phyloP scores from a whole-genome alignment of 139 green algal genomes.

The Chlamydomonas incerta region DNA sequence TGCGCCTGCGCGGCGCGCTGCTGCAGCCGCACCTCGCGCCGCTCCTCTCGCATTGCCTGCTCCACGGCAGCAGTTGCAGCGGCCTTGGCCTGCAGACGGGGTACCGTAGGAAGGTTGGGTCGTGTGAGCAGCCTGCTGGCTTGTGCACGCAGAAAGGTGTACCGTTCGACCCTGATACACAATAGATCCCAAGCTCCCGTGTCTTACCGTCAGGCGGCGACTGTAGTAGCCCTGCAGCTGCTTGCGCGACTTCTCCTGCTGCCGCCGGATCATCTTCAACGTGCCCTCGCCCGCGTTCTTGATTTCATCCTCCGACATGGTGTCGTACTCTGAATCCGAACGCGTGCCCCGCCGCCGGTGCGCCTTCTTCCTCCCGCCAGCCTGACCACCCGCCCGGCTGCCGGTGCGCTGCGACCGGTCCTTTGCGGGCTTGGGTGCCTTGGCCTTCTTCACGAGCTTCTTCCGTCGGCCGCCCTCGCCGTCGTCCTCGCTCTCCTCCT shows the following conservation, averaged over 20 bases:
- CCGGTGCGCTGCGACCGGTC: too few species aligned
- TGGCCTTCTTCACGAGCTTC: not conserved
- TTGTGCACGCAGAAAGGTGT: too few species aligned
- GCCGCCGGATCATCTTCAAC: not conserved
- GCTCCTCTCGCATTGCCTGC: conserved; percentile 4
- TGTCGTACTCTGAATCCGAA: conserved; percentile 21
- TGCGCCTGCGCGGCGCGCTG: not conserved
- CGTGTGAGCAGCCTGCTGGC: too few species aligned
- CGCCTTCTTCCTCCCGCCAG: not conserved
- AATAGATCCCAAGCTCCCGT: too few species aligned
- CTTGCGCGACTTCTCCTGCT: not conserved
- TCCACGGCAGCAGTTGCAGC: not conserved
- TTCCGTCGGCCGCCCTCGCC: not conserved
- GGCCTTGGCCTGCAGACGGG: not conserved
- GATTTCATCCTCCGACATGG: conserved; percentile 31
- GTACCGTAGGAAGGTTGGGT: too few species aligned
- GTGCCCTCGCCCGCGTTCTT: not conserved
- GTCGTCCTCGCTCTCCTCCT: not conserved
- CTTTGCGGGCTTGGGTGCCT: not conserved
- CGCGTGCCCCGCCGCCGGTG: not conserved
- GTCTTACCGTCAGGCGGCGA: not conserved
- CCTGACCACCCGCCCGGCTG: too few species aligned
- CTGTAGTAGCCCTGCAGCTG: conserved; percentile 8
- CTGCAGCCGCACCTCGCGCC: not conserved
- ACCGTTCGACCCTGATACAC: too few species aligned